Base-by-base conservation (phyloP, 1,139 yeast genomes). In the Pichia sp. region DNA sequence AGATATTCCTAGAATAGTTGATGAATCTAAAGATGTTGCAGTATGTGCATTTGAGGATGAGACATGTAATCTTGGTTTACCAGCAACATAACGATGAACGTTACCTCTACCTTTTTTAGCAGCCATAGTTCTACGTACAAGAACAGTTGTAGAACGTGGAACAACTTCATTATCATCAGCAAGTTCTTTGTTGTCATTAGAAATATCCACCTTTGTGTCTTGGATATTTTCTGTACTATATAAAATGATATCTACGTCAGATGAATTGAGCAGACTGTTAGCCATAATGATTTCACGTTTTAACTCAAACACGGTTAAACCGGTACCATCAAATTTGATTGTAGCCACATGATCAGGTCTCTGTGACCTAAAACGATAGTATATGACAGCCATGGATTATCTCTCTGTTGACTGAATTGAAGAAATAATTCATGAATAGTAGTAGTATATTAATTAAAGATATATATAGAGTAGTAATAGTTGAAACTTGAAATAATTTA, bases 281-380 rank as follows among this genome's bases (percentile, higher is more conserved):
- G 82, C 87, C 29, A 74, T 64, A 41, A 94, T 83, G 47, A 92
- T 89, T 58, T 92, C 97, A 53, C 92, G 79, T 65, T 94, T 94
- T 51, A 92, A 70, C 61, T 92, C 98, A 67, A 90, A 92, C 11
- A 90, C 96, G 10, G 95, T 86, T 45, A 94, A 80, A 30, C 97
- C 97, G 0, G 97, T 90, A 28, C 98, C 98, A 64, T 94, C 98
- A 62, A 92, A 94, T 43, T 83, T 77, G 39, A 92, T 79, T 39
- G 95, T 78, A 1, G 87, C 79, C 39, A 86, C 82, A 42, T 54
- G 51, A 31, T 56, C 59, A 43, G 78, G 81, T 62, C 81, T 84
- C 62, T 90, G 97, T 37, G 96, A 94, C 52, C 80, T 70, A 65
- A 92, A 92, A 62, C 80, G 76, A 63, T 92, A 92, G 62, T 87